Base-by-base conservation (phyloP, 192 early-diverging fungal genomes). In the Diversispora epigaea region DNA sequence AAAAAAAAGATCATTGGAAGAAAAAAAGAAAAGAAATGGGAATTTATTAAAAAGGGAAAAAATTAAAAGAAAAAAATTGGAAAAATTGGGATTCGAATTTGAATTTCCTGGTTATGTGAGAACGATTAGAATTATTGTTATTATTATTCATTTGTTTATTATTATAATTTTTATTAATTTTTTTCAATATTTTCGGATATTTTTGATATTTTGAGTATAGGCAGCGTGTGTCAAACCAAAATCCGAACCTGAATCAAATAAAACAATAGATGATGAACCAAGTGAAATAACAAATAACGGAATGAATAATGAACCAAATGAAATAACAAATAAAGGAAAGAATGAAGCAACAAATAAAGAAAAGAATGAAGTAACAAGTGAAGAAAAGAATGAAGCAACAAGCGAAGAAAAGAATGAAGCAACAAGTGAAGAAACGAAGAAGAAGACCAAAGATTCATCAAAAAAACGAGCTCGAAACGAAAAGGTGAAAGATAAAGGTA, bases 71-170 rank as follows among this genome's bases (percentile, higher is more conserved):
- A 77, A 84, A 45, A 84, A 81, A 79, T 77, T 96, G 39, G 81
- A 84, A 12, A 85, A 87, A 39, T 75, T 90, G 6, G 95, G 93
- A 12, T 92, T 96, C 58, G 94, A 94, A 46, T 98, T 95, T 79
- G 95, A 95, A n/a, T 94, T 96, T 79, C 89, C 85, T 7, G 91
- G 91, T 52, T 94, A 91, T 63, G 68, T 71, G 56, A 39, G 68
- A 43, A 19, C 17, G 32, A 41, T 9, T 41, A 17, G 10, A 54
- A 1, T 54, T 54, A 11, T 63, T 41, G 1, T 41, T 17, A 3
- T 40, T n/a, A 41, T 63, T 15, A 17, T n/a, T n/a, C n/a, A 43
- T 14, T 64, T 4, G n/a, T 41, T 63, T n/a, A 64, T 41, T 64
- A 39, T 62, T 4, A 62, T 62, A 22, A 32, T 62, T 32, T 14